phyloP scores from a whole-genome alignment of 129 eudicot species.

The Artemisia argyi region DNA sequence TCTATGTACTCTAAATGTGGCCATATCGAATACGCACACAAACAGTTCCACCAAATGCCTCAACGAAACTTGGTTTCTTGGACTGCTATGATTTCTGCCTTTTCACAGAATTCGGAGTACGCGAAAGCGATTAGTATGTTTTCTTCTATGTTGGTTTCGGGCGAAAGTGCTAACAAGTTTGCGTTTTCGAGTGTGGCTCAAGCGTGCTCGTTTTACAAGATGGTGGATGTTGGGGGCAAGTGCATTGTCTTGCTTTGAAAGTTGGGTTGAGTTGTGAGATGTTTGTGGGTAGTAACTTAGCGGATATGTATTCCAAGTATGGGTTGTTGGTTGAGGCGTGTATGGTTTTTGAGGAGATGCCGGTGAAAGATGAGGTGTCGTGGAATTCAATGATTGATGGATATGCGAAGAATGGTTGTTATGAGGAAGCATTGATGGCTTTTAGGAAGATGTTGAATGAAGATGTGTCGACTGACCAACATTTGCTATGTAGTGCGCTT shows the following conservation, averaged over 20 bases:
- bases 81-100: too few species aligned
- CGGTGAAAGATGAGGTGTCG: too few species aligned
- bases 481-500: conserved; percentile 33
- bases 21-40: too few species aligned
- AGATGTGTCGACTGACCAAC: conserved; percentile 25
- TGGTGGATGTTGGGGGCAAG: conserved; percentile 29
- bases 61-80: too few species aligned
- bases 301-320: conserved; percentile 43
- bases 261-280: conserved; percentile 33
- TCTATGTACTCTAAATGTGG: too few species aligned
- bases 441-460: conserved; percentile 34
- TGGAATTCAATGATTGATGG: too few species aligned
- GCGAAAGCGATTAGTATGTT: conserved; percentile 22
- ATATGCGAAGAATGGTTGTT: too few species aligned
- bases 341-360: conserved; percentile 31
- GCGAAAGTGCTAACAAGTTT: conserved; percentile 37
- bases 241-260: conserved; percentile 37
- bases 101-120: conserved; percentile 13
- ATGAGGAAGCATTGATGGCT: conserved; percentile 39
- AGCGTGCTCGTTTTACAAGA: background rate
- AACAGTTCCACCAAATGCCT: too few species aligned
- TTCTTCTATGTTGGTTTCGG: conserved; percentile 27
- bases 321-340: conserved; percentile 24
- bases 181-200: conserved; percentile 45
- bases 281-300: conserved; percentile 50